A percentile compares a stretch with the other conserved stretches of the same genome.
Evolutionary conservation across 83 land plant genomes (phyloP).

Genomic region (Diphasiastrum complanatum): DNA sequence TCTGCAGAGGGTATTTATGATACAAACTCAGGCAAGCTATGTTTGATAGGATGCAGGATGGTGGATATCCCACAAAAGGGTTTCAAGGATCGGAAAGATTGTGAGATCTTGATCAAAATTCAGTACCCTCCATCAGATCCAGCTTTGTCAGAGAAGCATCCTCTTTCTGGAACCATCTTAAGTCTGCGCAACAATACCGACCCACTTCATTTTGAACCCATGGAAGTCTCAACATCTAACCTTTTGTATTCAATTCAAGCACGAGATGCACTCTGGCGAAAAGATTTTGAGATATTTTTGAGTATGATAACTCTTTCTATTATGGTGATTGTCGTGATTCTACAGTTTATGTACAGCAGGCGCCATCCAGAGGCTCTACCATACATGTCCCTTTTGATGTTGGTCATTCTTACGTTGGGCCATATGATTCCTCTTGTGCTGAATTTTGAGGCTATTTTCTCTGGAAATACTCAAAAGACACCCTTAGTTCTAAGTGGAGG

Average conservation of each 20-base stretch:
- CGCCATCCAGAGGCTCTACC: conserved; percentile 52
- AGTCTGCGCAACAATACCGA: conserved; percentile 51
- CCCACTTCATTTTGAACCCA: conserved; percentile 45
- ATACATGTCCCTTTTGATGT: conserved; percentile 56
- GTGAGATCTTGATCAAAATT: conserved; percentile 43
- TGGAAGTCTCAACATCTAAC: conserved; percentile 35
- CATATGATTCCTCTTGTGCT: conserved; percentile 73
- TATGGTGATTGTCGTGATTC: conserved; percentile 44
- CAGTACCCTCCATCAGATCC: conserved; percentile 47
- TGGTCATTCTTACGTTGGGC: conserved; percentile 51
- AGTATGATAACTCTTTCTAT: conserved; percentile 63
- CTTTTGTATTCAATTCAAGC: conserved; percentile 38
- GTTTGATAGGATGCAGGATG: conserved; percentile 64
- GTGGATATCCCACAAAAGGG: neutral
- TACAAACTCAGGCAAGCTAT: conserved; percentile 44
- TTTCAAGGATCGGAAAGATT: conserved; percentile 32
- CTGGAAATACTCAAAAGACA: conserved; percentile 23
- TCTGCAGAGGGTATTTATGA: conserved; percentile 70
- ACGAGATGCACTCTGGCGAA: conserved; percentile 40
- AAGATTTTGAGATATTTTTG: conserved; percentile 68
- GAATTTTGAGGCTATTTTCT: conserved; percentile 72
- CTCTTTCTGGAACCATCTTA: conserved; percentile 45
- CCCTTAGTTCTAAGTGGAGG: conserved; percentile 40
- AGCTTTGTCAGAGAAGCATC: neutral
- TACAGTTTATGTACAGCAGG: conserved; percentile 56